Evolutionary conservation across 2,329 filamentous ascomycete species (phyloP).

Genomic region (Curvularia lunata): DNA sequence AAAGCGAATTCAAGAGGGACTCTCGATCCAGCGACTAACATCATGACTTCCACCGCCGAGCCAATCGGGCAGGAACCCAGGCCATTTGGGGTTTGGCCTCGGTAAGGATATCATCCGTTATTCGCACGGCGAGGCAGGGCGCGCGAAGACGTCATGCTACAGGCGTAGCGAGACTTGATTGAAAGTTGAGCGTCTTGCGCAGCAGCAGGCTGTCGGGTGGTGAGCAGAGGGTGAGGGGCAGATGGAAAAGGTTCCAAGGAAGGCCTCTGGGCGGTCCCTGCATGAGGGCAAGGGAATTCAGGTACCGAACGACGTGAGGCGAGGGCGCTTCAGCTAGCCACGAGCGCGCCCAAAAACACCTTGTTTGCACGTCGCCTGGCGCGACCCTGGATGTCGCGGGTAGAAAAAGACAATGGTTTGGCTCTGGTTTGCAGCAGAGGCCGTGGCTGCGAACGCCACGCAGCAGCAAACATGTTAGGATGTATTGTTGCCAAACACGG

Average conservation of each 20-base stretch:
- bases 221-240: slow-evolving; percentile 9
- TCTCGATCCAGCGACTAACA: slow-evolving; percentile 21
- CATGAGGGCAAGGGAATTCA: slow-evolving; percentile 31
- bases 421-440: background rate
- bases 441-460: too few species aligned
- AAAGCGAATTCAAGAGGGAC: slow-evolving; percentile 17
- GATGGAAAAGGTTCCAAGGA: slow-evolving; percentile 16
- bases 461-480: background rate
- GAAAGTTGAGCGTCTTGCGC: slow-evolving; percentile 1
- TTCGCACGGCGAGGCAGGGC: slow-evolving; percentile 12
- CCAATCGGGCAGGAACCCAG: slow-evolving; percentile 27
- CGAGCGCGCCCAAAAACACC: slow-evolving; percentile 23
- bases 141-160: slow-evolving; percentile 21
- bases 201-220: slow-evolving; percentile 4
- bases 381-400: slow-evolving; percentile 21
- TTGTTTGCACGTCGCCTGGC: slow-evolving; percentile 20
- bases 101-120: slow-evolving; percentile 18
- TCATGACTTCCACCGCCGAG: slow-evolving; percentile 26
- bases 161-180: slow-evolving; percentile 6
- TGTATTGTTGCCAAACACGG: background rate
- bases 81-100: slow-evolving; percentile 14
- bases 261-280: slow-evolving; percentile 32
- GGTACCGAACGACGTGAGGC: slow-evolving; percentile 26
- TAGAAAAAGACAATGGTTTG: background rate
- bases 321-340: slow-evolving; percentile 27